Percentiles rank a stretch among this genome's conserved stretches.
These are phyloP conservation scores for Zymoseptoria passerinii DNA, from an alignment of 2,329 filamentous ascomycete species.

Conservation along the genomic window DNA sequence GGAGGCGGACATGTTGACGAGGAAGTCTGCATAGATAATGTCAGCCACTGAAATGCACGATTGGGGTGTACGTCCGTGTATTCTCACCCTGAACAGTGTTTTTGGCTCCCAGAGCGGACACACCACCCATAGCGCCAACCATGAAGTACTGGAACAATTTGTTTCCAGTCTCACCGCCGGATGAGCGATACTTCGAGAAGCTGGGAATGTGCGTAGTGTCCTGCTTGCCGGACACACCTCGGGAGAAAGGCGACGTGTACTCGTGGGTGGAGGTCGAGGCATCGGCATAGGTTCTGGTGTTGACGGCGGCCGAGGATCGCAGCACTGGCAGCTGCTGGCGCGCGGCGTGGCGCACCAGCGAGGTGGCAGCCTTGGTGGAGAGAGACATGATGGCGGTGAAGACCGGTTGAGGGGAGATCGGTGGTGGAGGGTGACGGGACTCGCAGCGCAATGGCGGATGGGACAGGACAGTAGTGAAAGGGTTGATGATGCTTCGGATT, in stretches of 20 bases:
- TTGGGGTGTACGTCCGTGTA: background rate
- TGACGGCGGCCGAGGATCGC: constrained; percentile 36
- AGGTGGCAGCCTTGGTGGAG: constrained; percentile 39
- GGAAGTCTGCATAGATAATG: constrained; percentile 64
- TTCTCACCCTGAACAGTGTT: constrained; percentile 88
- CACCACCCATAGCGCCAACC: constrained; percentile 88
- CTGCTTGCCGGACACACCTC: constrained; percentile 28
- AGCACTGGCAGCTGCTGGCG: constrained; percentile 40
- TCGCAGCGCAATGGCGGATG: constrained; percentile 15
- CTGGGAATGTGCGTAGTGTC: constrained; percentile 68
- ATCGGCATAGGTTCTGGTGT: constrained; percentile 30
- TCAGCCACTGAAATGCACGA: constrained; percentile 8
- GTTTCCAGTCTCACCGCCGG: constrained; percentile 60
- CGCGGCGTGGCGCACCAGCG: constrained; percentile 41
- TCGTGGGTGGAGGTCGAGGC: constrained; percentile 34
- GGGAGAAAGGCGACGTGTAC: constrained; percentile 50
- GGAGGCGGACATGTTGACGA: constrained; percentile 99
- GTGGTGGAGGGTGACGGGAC: constrained; percentile 8
- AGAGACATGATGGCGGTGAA: constrained; percentile 40
- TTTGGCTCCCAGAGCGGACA: constrained; percentile 91
- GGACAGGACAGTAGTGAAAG: background rate
- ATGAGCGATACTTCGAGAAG: constrained; percentile 80
- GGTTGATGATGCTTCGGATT: constrained; percentile 4
- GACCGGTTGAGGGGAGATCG: constrained; percentile 16
- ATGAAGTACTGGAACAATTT: constrained; percentile 96